Base-by-base conservation (phyloP, 1,139 yeast species). In the Suhomyces atakaporum region DNA sequence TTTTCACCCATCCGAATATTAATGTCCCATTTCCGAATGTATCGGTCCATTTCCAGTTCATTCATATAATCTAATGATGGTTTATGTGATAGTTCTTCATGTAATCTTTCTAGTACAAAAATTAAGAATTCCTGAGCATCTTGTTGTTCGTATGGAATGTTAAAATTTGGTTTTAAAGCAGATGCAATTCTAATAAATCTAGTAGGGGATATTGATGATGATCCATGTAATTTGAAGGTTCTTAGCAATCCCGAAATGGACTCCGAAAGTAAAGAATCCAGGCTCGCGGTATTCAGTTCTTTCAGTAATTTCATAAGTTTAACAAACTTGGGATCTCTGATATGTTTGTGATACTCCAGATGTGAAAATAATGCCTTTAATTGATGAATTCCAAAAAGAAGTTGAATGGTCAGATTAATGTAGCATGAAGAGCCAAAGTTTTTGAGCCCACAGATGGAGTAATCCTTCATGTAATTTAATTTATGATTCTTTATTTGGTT, bases 111-210 rank as follows among this genome's bases (percentile, higher is more conserved):
- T 42, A 84, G 59, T 7, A 83, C 50, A 46, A 81, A 80, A 54
- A 83, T 69, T 35, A 84, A 60, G 51, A 83, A 84, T 48, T 84
- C 94, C 43, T 84, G 87, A 2, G 90, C 80, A 56, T 84, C 94
- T 54, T 84, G 92, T 50, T 84, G 94, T 48, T 82, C 86, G 45
- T 69, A 60, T 0, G 90, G 90, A 8, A 84, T 81, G 45, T 70
- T 66, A 37, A 83, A 72, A 46, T 79, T 85, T 0, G 88, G 88
- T 46, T 81, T 78, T 25, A 81, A 52, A 4, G 60, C 46, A 8
- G 79, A 63, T 33, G 85, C 69, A 2, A 73, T 62, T 39, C 80
- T 68, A 26, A 83, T 62, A 48, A 84, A 82, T 35, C 79, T 77
- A 7, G 78, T 72, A 3, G 90, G 88, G 1, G 82, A 79, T 26